Evolutionary conservation across 306 rosid genomes (phyloP), one percentile per base, ranked within the genome.

Genomic region (Cucurbita ficifolia): DNA sequence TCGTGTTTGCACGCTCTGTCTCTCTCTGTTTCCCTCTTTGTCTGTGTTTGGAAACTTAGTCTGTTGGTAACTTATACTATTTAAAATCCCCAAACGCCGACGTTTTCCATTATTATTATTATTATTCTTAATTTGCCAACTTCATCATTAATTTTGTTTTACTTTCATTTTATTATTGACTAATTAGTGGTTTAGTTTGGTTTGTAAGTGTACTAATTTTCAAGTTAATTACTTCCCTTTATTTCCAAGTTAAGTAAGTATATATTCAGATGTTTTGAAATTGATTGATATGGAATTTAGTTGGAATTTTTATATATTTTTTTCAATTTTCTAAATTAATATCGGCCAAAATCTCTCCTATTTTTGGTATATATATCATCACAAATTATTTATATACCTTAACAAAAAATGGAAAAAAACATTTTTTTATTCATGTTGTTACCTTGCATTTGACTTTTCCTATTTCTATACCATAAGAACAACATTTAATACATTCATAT

Each of bases 1-100:
- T 91, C 96, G 97, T 89, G 98, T 85, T 82, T 80, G 98, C 98
- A 92, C 96, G 98, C 92, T 77, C 89, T 77, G 77, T 77, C 51
- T 61, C 64, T 61, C 33, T 29, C 33, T 29, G 33, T 29, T 29
- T 29, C 33, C 2, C 33, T 29, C 33, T 29, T 29, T 29, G 33
- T 29, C 75, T 55, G 57, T 43, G 71, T 65, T 53, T 45, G 19
- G 56, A 79, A 67, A 77, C 56, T 51, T 74, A 12, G 49, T 74
- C 74, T 60, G 39, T 50, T 58, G 7, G 52, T 71, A 40, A 35
- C 60, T 43, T 43, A 29, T 29, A 65, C 68, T 48, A 59, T 22
- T 36, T 45, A 16, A 54, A 57, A 51, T 46, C 8, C 45, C 74
- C 21, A 70, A 29, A 29, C 33, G 33, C 17, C 58, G 74, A 16